These are phyloP conservation scores for Nakazawaea anatomiae DNA, from an alignment of 805 yeast genomes.

Conservation along the genomic window DNA sequence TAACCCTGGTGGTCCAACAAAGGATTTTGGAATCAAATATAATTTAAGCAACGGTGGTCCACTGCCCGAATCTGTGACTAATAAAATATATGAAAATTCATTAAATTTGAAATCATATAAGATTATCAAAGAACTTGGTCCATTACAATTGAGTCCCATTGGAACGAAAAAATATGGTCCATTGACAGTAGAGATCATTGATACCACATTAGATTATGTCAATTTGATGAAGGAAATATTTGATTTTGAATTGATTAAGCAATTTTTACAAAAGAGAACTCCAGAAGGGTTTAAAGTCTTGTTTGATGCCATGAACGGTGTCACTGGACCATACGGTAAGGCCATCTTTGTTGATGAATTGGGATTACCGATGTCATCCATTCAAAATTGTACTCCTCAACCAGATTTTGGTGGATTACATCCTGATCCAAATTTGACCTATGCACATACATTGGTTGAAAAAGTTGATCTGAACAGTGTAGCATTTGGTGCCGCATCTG, in stretches of 20 bases:
- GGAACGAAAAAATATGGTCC: conserved; percentile 52
- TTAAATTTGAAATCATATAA: conserved; percentile 54
- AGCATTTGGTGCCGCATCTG: conserved; percentile 98
- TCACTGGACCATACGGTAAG: conserved; percentile 93
- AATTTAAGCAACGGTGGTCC: conserved; percentile 96
- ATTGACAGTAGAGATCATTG: conserved; percentile 74
- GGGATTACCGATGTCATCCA: conserved; percentile 60
- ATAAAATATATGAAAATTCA: conserved; percentile 73
- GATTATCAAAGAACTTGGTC: conserved; percentile 41
- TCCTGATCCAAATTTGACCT: conserved; percentile 96
- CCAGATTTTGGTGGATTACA: conserved; percentile 97
- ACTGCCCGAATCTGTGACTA: conserved; percentile 92
- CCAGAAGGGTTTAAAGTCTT: conserved; percentile 61
- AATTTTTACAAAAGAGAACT: conserved; percentile 50
- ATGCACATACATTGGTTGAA: conserved; percentile 82
- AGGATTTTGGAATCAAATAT: conserved; percentile 94
- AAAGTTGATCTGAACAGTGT: conserved; percentile 77
- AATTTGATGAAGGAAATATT: conserved; percentile 76
- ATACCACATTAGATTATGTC: conserved; percentile 75
- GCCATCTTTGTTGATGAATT: conserved; percentile 80
- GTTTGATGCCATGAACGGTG: conserved; percentile 91
- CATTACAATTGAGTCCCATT: conserved; percentile 54
- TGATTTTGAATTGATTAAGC: conserved; percentile 76
- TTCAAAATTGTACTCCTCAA: conserved; percentile 75
- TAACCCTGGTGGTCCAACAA: conserved; percentile 94